These are phyloP conservation scores for Sporothrix humicola DNA, from an alignment of 2,329 filamentous ascomycete species.

Conservation along the genomic window DNA sequence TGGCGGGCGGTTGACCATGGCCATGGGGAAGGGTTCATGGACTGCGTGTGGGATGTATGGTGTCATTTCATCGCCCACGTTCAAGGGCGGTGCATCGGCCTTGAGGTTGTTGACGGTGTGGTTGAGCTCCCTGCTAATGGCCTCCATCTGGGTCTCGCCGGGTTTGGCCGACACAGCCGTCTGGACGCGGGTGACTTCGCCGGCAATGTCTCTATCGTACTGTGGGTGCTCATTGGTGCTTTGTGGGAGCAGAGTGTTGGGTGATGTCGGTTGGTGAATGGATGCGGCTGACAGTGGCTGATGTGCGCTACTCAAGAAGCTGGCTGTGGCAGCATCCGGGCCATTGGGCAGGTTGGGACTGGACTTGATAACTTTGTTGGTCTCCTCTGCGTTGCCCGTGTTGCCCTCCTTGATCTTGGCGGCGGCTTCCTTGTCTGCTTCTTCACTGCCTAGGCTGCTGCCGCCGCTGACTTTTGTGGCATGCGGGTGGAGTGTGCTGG, in stretches of 20 bases:
- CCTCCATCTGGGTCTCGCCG: conserved; percentile 62
- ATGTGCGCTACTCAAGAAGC: conserved; percentile 42
- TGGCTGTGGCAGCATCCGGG: conserved; percentile 37
- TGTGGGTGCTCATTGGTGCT: conserved; percentile 65
- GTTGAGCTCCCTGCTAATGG: conserved; percentile 70
- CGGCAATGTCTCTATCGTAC: conserved; percentile 66
- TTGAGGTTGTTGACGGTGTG: conserved; percentile 59
- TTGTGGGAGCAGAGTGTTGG: conserved; percentile 51
- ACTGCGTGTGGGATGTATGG: conserved; percentile 65
- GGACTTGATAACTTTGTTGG: neutral
- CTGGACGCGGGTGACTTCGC: conserved; percentile 68
- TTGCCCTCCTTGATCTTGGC: conserved; percentile 10
- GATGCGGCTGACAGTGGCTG: conserved; percentile 38
- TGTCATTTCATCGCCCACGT: conserved; percentile 63
- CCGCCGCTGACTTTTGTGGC: neutral
- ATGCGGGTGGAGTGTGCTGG: conserved; percentile 37
- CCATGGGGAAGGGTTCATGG: conserved; percentile 69
- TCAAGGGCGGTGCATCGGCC: conserved; percentile 60
- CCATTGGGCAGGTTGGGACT: conserved; percentile 36
- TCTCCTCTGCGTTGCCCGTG: neutral
- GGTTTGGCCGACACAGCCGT: conserved; percentile 56
- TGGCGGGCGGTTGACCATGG: conserved; percentile 71
- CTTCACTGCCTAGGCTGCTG: neutral
- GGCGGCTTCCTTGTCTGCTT: neutral
- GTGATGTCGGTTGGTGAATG: conserved; percentile 38